phyloP scores from a whole-genome alignment of 2,329 filamentous ascomycete genomes.

The Chaetoscypha palmicola region DNA sequence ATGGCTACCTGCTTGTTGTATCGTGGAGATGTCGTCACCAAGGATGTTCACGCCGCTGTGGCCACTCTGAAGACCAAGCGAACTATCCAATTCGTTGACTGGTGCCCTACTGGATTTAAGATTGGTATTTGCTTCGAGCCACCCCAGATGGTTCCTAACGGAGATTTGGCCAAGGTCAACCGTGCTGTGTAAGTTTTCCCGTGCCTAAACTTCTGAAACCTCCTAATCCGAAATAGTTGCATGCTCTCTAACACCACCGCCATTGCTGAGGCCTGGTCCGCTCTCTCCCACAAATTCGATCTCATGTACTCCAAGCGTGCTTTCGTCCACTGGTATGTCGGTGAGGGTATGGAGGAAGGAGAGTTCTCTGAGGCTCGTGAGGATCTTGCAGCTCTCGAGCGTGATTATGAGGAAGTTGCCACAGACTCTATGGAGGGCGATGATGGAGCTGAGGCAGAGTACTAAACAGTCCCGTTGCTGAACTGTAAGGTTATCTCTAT shows the following conservation, averaged over 20 bases:
- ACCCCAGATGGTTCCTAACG: slow-evolving; percentile 91
- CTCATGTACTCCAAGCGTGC: slow-evolving; percentile 99
- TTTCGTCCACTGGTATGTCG: slow-evolving; percentile 99
- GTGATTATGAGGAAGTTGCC: slow-evolving; percentile 98
- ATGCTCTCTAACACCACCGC: slow-evolving; percentile 99
- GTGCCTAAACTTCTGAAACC: not conserved
- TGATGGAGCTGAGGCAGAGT: slow-evolving; percentile 68
- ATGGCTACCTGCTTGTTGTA: slow-evolving; percentile 98
- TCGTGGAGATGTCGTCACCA: slow-evolving; percentile 95
- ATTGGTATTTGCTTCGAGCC: slow-evolving; percentile 99
- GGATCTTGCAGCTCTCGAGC: slow-evolving; percentile 94
- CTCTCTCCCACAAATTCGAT: slow-evolving; percentile 96
- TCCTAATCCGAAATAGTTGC: slow-evolving; percentile 52
- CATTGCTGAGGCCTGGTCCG: slow-evolving; percentile 96
- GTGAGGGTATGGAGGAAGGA: slow-evolving; percentile 99
- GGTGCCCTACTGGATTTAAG: slow-evolving; percentile 99
- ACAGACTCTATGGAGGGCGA: slow-evolving; percentile 88
- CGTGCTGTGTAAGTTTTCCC: slow-evolving; percentile 76
- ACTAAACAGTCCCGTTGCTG: slow-evolving; percentile 18
- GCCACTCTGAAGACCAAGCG: slow-evolving; percentile 98
- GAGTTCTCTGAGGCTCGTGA: slow-evolving; percentile 99
- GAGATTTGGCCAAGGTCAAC: slow-evolving; percentile 95
- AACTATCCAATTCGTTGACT: slow-evolving; percentile 98
- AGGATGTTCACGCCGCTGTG: slow-evolving; percentile 87
- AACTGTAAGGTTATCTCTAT: slow-evolving; percentile 22